Percentiles rank a stretch among this genome's conserved stretches.
Evolutionary conservation across 2,329 filamentous ascomycete species (phyloP).

Genomic region (Aureobasidium sp.): DNA sequence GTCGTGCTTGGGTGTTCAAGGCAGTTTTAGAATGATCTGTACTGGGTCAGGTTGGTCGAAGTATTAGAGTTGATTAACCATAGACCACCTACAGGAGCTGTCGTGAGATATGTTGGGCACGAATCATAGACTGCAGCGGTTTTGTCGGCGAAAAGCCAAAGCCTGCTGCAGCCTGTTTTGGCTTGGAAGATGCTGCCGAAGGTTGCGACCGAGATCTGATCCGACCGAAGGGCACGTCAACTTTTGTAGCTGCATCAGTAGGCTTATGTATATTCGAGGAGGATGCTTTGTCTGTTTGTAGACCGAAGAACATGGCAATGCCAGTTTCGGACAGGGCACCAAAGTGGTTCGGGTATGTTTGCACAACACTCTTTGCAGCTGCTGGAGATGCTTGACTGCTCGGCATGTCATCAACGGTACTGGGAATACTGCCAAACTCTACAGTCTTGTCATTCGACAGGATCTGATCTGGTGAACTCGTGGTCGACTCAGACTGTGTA

Average conservation of each 20-base stretch:
- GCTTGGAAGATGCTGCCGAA: not conserved
- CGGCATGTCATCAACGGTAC: constrained; percentile 33
- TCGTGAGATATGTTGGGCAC: not conserved
- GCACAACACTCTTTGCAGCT: not conserved
- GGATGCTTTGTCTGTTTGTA: constrained; percentile 20
- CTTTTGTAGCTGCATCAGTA: constrained; percentile 31
- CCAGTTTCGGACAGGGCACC: constrained; percentile 57
- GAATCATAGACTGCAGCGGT: not conserved
- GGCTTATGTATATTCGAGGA: not conserved
- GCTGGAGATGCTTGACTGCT: constrained; percentile 16
- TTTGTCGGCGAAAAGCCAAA: not conserved
- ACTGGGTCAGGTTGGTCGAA: constrained; percentile 10
- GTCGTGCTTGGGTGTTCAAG: not conserved
- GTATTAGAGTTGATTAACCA: not conserved
- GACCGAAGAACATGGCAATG: constrained; percentile 35
- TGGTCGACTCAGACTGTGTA: constrained; percentile 24
- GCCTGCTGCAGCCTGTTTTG: not conserved
- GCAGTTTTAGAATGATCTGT: not conserved
- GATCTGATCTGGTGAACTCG: not conserved
- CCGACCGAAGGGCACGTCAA: constrained; percentile 39
- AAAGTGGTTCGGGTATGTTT: constrained; percentile 41
- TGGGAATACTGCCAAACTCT: constrained; percentile 38
- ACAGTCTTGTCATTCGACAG: constrained; percentile 20
- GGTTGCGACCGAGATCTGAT: not conserved
- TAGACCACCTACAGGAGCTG: not conserved